phyloP scores from a whole-genome alignment of 306 rosid species.

The Rosa rugosa region DNA sequence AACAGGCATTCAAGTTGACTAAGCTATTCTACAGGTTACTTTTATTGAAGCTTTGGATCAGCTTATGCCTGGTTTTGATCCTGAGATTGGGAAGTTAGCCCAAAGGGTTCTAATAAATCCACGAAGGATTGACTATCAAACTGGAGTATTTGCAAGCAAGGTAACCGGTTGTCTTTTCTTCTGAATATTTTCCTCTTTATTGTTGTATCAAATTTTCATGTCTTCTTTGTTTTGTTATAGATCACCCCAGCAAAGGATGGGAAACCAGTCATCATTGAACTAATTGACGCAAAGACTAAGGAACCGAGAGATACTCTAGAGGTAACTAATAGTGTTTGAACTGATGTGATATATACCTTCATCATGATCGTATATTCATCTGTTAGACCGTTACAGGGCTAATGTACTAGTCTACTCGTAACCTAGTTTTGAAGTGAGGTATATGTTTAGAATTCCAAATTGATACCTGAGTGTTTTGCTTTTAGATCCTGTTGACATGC shows the following conservation, averaged over 20 bases:
- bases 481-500: neutral
- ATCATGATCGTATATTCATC: neutral
- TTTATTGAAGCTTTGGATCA: constrained; percentile 95
- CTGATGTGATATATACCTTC: neutral
- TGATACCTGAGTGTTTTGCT: constrained; percentile 3
- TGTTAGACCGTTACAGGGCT: neutral
- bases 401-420: neutral
- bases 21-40: constrained; percentile 70
- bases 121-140: constrained; percentile 84
- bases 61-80: constrained; percentile 99
- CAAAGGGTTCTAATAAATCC: constrained; percentile 94
- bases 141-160: constrained; percentile 96
- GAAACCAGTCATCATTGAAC: constrained; percentile 88
- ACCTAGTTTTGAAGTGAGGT: neutral
- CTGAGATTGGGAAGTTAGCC: constrained; percentile 97
- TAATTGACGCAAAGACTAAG: constrained; percentile 94
- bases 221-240: constrained; percentile 38
- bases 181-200: constrained; percentile 21
- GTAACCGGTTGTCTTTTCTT: constrained; percentile 43
- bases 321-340: constrained; percentile 44
- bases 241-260: constrained; percentile 99
- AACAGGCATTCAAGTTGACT: constrained; percentile 13
- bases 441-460: constrained; percentile 8
- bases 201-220: constrained; percentile 16
- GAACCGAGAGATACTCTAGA: constrained; percentile 88